Base-by-base conservation (phyloP, 306 rosid genomes). In the Casuarina glauca region DNA sequence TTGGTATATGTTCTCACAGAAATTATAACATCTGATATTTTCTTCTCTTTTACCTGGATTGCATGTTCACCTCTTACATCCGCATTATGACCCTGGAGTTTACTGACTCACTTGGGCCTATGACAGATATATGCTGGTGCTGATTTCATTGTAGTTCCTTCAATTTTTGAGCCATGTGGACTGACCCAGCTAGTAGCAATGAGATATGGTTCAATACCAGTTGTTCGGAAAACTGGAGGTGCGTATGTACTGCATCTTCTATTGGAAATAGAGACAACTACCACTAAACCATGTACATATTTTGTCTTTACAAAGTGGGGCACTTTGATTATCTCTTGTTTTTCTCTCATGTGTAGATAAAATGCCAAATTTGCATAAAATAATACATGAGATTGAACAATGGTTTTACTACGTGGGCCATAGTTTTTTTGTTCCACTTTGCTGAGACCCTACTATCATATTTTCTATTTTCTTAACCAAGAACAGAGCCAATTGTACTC, bases 81-180 rank as follows among this genome's bases (percentile, higher is more conserved):
- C 72, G 72, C 73, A 63, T 35, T 76, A 42, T 54, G 58, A 67
- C 48, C 45, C 69, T 60, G 26, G 74, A 11, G 32, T 42, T 45
- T 80, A 45, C 70, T 72, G 46, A 60, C 9, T 15, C 36, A 26
- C 48, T 15, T 74, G 69, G 12, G 68, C 68, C 74, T 50, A 72
- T 58, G 41, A 73, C 76, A 96, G 99, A 96, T 96, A 85, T 96
- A 96, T 81, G 94, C 99, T 53, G 98, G 96, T 78, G 87, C 96
- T 55, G 99, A 96, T 88, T 88, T 96, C 82, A 86, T 96, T 81
- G 79, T 96, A 73, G 97, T 96, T 81, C 99, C 99, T 82, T 96
- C 99, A 80, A 90, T 96, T 50, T 96, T 96, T 84, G 99, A 96
- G 88, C 99, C 99, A 50, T 96, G 99, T 76, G 99, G 99, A 82